Conservation (phyloP, 2,329 filamentous ascomycete species). For the Trichoderma endophyticum region DNA sequence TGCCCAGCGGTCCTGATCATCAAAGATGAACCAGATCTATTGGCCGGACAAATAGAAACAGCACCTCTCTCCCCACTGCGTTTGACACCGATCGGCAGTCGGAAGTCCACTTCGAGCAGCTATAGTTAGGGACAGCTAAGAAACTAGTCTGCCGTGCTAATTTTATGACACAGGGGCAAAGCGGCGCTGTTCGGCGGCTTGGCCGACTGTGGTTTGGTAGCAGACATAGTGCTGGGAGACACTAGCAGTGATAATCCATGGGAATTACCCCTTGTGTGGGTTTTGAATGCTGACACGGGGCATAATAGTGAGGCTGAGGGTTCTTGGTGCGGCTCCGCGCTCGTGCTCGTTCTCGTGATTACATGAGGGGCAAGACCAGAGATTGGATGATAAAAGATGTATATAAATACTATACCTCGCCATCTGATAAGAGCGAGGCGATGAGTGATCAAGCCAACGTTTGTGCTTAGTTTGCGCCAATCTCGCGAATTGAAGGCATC, state of each 20-base stretch:
- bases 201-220: background rate
- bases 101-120: background rate
- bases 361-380: background rate
- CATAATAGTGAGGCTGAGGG: background rate
- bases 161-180: background rate
- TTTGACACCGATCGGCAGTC: constrained; percentile 5
- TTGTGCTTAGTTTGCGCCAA: background rate
- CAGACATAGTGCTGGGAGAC: background rate
- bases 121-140: constrained; percentile 4
- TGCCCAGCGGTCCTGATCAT: background rate
- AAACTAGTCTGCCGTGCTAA: constrained; percentile 2
- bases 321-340: background rate
- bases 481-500: background rate
- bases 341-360: background rate
- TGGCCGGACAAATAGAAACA: background rate
- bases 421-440: background rate
- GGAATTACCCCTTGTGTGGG: background rate
- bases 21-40: background rate
- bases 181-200: background rate
- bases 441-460: background rate
- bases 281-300: constrained; percentile 2
- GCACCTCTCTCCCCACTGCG: background rate
- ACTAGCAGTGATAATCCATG: background rate
- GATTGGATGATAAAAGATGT: background rate
- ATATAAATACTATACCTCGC: background rate